Percentiles rank a stretch among this genome's conserved stretches.
Conservation (phyloP, 345 rosid genomes). For the Eucalyptus brandiana region DNA sequence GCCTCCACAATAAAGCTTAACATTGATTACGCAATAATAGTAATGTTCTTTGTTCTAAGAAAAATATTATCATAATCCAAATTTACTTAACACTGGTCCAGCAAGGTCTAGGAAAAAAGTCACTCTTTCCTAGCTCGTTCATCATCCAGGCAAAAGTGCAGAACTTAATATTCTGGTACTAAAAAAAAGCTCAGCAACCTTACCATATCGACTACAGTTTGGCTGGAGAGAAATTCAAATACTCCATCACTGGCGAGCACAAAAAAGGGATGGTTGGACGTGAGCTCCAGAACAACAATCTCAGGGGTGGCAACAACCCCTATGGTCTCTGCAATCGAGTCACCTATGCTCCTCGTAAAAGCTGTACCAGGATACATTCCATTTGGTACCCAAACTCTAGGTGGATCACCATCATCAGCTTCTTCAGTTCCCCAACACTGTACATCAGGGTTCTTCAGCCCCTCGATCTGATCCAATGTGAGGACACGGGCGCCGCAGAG, state of each 20-base stretch:
- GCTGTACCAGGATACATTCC: slow-evolving; percentile 99
- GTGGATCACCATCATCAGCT: slow-evolving; percentile 96
- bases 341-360: slow-evolving; percentile 93
- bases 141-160: neutral
- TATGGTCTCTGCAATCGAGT: slow-evolving; percentile 84
- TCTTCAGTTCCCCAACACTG: slow-evolving; percentile 98
- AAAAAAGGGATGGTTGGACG: slow-evolving; percentile 77
- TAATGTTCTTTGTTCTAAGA: neutral
- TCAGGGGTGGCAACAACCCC: slow-evolving; percentile 98
- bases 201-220: slow-evolving; percentile 97
- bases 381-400: slow-evolving; percentile 86
- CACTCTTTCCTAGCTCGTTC: neutral
- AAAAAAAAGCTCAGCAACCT: neutral
- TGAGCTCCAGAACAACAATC: slow-evolving; percentile 76
- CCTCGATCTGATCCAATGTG: slow-evolving; percentile 97
- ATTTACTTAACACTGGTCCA: neutral
- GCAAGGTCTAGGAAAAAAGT: neutral
- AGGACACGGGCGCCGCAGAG: slow-evolving; percentile 91
- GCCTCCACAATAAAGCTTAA: neutral
- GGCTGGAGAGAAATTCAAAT: slow-evolving; percentile 94
- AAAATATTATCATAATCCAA: neutral
- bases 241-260: slow-evolving; percentile 99
- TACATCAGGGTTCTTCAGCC: slow-evolving; percentile 85
- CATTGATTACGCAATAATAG: neutral
- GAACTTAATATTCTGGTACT: neutral